Evolutionary conservation across 2,329 filamentous ascomycete genomes (phyloP).

Genomic region (Fusarium drepaniforme): DNA sequence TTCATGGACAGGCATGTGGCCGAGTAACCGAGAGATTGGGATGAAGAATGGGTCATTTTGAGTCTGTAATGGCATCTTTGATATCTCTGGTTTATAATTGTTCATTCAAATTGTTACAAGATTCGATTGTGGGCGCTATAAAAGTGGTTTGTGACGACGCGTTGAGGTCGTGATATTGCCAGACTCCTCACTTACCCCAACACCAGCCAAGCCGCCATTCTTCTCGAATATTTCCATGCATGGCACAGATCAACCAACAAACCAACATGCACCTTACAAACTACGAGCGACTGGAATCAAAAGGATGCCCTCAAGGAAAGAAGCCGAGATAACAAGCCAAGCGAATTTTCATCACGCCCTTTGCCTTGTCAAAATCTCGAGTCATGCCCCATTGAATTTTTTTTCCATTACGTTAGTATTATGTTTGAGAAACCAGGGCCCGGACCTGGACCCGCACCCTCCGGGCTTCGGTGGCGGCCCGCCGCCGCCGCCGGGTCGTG

Average conservation of each 20-base stretch:
- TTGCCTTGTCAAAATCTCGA: neutral
- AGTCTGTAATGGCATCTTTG: neutral
- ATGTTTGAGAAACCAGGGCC: conserved; percentile 1
- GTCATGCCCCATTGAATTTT: neutral
- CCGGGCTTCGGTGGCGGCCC: neutral
- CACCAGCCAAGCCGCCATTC: neutral
- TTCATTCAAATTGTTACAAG: neutral
- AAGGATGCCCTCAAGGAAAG: neutral
- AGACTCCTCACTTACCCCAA: neutral
- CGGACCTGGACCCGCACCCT: neutral
- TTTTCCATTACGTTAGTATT: conserved; percentile 2
- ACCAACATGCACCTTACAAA: too few relatives aligned
- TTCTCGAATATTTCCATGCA: neutral
- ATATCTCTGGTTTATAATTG: neutral
- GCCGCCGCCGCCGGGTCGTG: neutral
- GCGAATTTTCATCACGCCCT: neutral
- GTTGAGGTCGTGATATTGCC: too few relatives aligned
- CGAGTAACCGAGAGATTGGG: neutral
- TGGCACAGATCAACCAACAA: neutral
- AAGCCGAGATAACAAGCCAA: neutral
- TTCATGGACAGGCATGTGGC: neutral
- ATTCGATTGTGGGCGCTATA: neutral
- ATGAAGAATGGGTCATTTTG: neutral
- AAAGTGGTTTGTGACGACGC: neutral
- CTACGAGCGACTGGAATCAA: neutral